Evolutionary conservation across 116 monocot species (phyloP), one percentile per base, ranked within the genome.

Genomic region (Dioscorea cayenensis): DNA sequence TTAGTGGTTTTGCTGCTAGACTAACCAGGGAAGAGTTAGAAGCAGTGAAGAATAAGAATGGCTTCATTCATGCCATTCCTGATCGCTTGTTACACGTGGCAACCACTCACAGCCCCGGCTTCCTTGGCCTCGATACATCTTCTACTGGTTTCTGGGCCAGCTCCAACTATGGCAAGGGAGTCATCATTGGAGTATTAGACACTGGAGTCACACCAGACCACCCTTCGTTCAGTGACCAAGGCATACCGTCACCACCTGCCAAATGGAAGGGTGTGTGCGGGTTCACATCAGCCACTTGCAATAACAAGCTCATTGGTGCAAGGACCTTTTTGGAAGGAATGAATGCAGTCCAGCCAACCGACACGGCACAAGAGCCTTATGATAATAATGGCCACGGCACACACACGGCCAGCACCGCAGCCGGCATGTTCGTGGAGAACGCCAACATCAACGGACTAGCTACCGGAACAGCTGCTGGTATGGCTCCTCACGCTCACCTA

Each of bases 111-210:
- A 58, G 73, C 4, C 81, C 77, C 0, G 11, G 7, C 13, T 77
- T 81, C 72, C 52, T 77, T 2, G 73, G 73, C 0, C 36, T 81
- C 3, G 3, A 66, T 19, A 23, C 0, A 2, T 32, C 10, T 7
- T 7, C 13, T 0, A 13, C 19, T 12, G 50, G 51, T 0, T 35
- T 69, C 48, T 63, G 67, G 28, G 13, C 12, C 9, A 67, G 25
- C 18, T 63, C 80, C 17, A 32, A 72, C 37, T 71, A 73, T 36
- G 84, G 87, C 14, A 18, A 70, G 8, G 84, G 78, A 3, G 62
- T 78, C 25, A 84, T 87, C 59, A 73, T 87, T 18, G 87, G 81
- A 0, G 18, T 87, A 10, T 21, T 87, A 0, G 87, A 87, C 52
- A 78, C 81, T 14, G 87, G 87, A 0, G 14, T 87, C 6, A 4